Percentiles rank a stretch among this genome's conserved stretches.
Conservation (phyloP, 2,329 filamentous ascomycete genomes). For the Biscogniauxia sp. region DNA sequence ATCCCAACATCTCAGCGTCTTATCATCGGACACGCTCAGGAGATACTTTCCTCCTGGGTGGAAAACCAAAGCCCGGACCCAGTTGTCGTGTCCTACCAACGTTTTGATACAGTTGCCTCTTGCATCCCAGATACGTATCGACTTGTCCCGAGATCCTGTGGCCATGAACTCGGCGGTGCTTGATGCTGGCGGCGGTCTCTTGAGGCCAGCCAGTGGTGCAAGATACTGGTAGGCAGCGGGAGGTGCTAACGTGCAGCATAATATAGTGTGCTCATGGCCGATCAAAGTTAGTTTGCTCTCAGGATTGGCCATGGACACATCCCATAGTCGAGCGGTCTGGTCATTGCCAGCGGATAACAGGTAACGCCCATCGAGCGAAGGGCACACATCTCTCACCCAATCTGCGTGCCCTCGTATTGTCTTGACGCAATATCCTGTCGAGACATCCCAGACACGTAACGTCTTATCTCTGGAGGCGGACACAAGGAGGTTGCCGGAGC, state of each 20-base stretch:
- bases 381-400: conserved; percentile 88
- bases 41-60: conserved; percentile 92
- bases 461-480: conserved; percentile 84
- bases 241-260: conserved; percentile 86
- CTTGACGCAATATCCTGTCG: conserved; percentile 87
- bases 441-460: conserved; percentile 87
- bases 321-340: conserved; percentile 80
- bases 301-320: conserved; percentile 64
- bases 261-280: conserved; percentile 82
- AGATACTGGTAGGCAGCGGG: conserved; percentile 75
- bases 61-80: conserved; percentile 83
- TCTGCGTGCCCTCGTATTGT: conserved; percentile 83
- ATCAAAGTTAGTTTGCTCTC: conserved; percentile 78
- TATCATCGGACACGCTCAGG: conserved; percentile 83
- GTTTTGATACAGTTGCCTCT: conserved; percentile 83
- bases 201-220: conserved; percentile 73
- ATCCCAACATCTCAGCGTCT: conserved; percentile 92
- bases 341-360: conserved; percentile 82
- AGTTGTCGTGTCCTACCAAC: conserved; percentile 87
- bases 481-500: conserved; percentile 81
- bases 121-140: conserved; percentile 84
- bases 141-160: conserved; percentile 86
- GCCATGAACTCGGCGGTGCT: conserved; percentile 86
- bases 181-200: conserved; percentile 71
- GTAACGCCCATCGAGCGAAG: conserved; percentile 79